These are phyloP conservation scores for Agaricus blazei DNA, from an alignment of 768 basidiomycete genomes.

Conservation along the genomic window DNA sequence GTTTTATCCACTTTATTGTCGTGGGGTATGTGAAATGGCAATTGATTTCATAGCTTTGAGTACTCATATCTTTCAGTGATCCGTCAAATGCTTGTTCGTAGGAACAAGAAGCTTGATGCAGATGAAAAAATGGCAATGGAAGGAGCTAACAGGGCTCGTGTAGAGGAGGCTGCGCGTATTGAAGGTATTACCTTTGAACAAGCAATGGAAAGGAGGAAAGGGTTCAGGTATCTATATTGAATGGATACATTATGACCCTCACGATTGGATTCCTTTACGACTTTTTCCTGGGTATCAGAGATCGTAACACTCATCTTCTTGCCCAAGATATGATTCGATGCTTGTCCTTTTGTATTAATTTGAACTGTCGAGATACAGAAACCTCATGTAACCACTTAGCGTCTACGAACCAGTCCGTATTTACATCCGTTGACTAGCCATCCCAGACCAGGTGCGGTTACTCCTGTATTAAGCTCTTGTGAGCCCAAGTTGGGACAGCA, in stretches of 20 bases:
- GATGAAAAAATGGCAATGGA: constrained; percentile 40
- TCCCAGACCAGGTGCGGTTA: no score
- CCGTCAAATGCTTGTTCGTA: constrained; percentile 41
- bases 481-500: no score
- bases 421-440: no score
- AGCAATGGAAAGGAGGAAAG: constrained; percentile 49
- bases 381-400: no score
- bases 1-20: constrained; percentile 28
- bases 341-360: no score
- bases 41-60: background rate
- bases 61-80: constrained; percentile 23
- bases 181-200: constrained; percentile 59
- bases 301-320: background rate
- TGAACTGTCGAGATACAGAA: no score
- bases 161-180: constrained; percentile 53
- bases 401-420: no score
- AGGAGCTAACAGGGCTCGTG: constrained; percentile 40
- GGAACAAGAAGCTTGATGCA: constrained; percentile 46
- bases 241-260: background rate
- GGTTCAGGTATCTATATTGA: constrained; percentile 55
- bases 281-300: background rate
- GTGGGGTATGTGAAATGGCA: constrained; percentile 18
- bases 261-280: background rate
- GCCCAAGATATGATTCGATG: no score
- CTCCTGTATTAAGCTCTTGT: no score